Evolutionary conservation across 164 flowering plant genomes (phyloP), one percentile per base, ranked within the genome.

Genomic region (Aristolochia californica): DNA sequence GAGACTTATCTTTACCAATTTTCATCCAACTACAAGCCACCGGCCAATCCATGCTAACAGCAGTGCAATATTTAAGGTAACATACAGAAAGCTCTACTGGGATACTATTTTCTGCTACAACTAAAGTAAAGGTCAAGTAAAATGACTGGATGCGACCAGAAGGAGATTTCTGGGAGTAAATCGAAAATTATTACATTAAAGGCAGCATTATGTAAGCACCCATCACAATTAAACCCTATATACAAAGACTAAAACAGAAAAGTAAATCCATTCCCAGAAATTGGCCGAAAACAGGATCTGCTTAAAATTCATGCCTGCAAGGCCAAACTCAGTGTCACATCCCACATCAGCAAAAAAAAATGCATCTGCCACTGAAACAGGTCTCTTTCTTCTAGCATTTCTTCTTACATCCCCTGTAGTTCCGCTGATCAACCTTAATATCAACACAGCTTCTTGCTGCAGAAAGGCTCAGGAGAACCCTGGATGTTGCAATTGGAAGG

Each of bases 51-150:
- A 49, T 20, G 9, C 24, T 28, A 28, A 28, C 34, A 28, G 34
- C 34, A 28, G 7, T 28, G 3, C 7, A 28, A 28, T 28, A 7
- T 28, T 28, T 2, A 28, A 28, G 34, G 7, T 7, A 28, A 7
- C 34, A 28, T 3, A 28, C 3, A 7, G 7, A 7, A 28, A 28
- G 34, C 34, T 28, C 34, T 28, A 28, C 34, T 28, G 3, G 62
- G 47, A 63, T 58, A 40, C 58, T 66, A 13, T 70, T 73, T 25
- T 66, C 55, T 12, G 61, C 66, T 15, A 64, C 53, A 34, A 66
- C 59, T 12, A 28, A 28, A 28, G 7, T 3, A 7, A n/a, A 43
- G 43, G 61, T 28, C 30, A 28, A 28, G 30, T 28, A 7, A 28
- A 28, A 28, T 28, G 30, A 28, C 2, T 2, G 10, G 40, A 34